These are phyloP conservation scores for Backusella sp. DNA, from an alignment of 192 early-diverging fungal species.

Conservation along the genomic window DNA sequence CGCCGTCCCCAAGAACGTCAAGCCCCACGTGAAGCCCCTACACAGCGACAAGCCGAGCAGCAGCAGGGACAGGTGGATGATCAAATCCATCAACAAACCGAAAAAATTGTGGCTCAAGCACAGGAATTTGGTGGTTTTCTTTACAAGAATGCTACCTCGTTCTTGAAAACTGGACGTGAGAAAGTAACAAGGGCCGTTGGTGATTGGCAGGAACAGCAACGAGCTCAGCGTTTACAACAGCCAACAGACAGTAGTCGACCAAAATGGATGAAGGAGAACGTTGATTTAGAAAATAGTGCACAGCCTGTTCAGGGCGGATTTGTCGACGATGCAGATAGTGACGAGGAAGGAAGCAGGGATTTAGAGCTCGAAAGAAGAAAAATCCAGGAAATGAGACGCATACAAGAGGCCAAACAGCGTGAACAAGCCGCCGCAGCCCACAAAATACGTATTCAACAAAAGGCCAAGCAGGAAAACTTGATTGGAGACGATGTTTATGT, in stretches of 20 bases:
- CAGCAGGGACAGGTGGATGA: constrained; percentile 23
- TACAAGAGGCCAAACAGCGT: not conserved
- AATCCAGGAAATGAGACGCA: constrained; percentile 1
- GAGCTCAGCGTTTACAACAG: constrained; percentile 25
- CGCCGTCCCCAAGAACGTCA: not conserved
- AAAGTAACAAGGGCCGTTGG: constrained; percentile 61
- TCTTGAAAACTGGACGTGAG: constrained; percentile 61
- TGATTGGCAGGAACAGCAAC: constrained; percentile 49
- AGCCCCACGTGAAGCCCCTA: not conserved
- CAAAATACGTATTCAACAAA: constrained; percentile 5
- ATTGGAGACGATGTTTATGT: constrained; percentile 25
- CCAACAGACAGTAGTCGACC: constrained; percentile 25
- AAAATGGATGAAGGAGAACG: constrained; percentile 34
- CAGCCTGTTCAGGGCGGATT: not conserved
- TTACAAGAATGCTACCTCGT: constrained; percentile 63
- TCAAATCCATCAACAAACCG: constrained; percentile 49
- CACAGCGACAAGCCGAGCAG: not conserved
- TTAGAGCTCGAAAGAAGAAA: not conserved
- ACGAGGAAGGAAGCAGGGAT: constrained; percentile 7
- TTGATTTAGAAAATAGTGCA: not conserved
- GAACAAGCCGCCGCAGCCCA: not conserved
- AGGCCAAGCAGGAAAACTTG: not conserved
- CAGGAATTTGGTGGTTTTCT: constrained; percentile 59
- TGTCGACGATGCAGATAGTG: constrained; percentile 20
- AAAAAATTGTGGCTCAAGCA: constrained; percentile 53